Base-by-base conservation (phyloP, 768 basidiomycete genomes). In the Wakefieldia striispora region DNA sequence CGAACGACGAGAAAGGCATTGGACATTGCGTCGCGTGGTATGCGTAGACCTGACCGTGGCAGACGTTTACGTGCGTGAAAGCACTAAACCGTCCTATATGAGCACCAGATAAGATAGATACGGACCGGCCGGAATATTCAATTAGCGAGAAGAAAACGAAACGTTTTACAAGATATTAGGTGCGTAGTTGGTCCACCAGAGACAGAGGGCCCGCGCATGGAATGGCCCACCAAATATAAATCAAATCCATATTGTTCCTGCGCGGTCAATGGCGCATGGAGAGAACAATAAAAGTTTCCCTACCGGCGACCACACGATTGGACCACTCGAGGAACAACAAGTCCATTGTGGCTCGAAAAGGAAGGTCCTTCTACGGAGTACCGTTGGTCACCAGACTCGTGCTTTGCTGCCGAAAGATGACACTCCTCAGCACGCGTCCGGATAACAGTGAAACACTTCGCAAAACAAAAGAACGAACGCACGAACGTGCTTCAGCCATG, bases 1-100 rank as follows among this genome's bases (percentile, higher is more conserved):
- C 86, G 81, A 49, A 77, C 60, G 46, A 82, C 64, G 44, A 86
- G 65, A 63, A 87, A 83, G 4, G 75, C 68, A 58, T 75, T 84
- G 47, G 66, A 70, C 73, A 78, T 75, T 23, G 53, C 46, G 58
- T 47, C 49, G 24, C 23, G 42, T 43, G 24, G 14, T n/a, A 6
- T 23, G 55, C 24, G 53, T 39, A 20, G 49, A 43, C 47, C 39
- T 45, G 41, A 14, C 31, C 14, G 14, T 40, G 46, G 6, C 21
- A 49, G 45, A 34, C 26, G 14, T 50, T 46, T 47, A 40, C 39
- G 33, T 42, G 56, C 51, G 57, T 58, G 48, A 63, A 53, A 41
- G 56, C 49, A 34, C 4, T 26, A 38, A 20, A 29, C 5, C 42
- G 33, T 16, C 33, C 23, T 50, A 47, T 37, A 26, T 31, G 24